These are phyloP conservation scores for Parasarocladium wereldwijsianum DNA, from an alignment of 2,329 filamentous ascomycete genomes.

Conservation along the genomic window DNA sequence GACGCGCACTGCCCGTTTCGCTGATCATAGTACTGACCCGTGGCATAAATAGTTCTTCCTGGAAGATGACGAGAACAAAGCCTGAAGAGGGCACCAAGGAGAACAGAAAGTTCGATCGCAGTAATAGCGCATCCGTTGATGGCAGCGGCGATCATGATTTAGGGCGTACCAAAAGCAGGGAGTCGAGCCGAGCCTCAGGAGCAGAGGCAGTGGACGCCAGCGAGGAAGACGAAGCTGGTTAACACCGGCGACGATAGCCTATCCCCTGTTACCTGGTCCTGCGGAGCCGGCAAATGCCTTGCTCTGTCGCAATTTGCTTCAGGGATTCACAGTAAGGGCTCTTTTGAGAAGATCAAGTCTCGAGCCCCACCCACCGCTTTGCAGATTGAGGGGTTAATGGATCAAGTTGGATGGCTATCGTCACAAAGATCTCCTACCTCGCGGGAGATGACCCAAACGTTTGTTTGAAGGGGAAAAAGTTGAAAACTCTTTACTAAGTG, in stretches of 20 bases:
- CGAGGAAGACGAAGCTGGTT: slow-evolving; percentile 53
- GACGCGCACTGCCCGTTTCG: not conserved
- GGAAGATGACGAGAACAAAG: slow-evolving; percentile 53
- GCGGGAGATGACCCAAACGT: slow-evolving; percentile 15
- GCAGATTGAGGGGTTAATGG: slow-evolving; percentile 43
- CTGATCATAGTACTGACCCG: slow-evolving; percentile 5
- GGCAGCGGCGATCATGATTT: slow-evolving; percentile 16
- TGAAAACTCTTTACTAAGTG: not conserved
- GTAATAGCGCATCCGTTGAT: not conserved
- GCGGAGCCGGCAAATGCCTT: slow-evolving; percentile 15
- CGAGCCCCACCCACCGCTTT: slow-evolving; percentile 11
- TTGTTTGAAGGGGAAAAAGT: not conserved
- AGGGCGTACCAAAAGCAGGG: slow-evolving; percentile 15
- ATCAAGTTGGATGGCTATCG: slow-evolving; percentile 49
- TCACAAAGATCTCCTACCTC: slow-evolving; percentile 26
- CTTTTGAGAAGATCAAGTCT: too few relatives aligned
- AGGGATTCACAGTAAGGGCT: too few relatives aligned
- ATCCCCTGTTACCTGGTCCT: slow-evolving; percentile 55
- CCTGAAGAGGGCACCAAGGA: slow-evolving; percentile 39
- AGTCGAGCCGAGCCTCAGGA: slow-evolving; percentile 6
- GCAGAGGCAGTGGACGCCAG: slow-evolving; percentile 30
- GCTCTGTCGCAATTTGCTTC: slow-evolving; percentile 5
- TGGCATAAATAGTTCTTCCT: slow-evolving; percentile 65
- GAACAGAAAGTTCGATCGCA: slow-evolving; percentile 11
- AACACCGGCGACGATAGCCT: slow-evolving; percentile 43